Conservation (phyloP, 106 monocot genomes). For the Dioscorea dumetorum region DNA sequence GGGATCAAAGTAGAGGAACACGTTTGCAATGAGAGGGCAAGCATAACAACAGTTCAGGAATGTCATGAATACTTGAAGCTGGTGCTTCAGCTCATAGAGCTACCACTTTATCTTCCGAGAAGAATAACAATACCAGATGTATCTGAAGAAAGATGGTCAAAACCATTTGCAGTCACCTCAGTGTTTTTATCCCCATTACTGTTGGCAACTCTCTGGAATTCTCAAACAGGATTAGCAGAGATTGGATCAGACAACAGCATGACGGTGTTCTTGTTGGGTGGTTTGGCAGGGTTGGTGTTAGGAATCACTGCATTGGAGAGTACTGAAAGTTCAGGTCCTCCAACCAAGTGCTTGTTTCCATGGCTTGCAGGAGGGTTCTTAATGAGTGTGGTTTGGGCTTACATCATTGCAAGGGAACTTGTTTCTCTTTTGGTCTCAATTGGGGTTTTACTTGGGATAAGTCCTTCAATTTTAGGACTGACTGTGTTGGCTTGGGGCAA, state of each 20-base stretch:
- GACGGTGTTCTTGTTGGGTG: slow-evolving; percentile 9
- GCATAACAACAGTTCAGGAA: too few species aligned
- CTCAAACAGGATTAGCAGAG: slow-evolving; percentile 5
- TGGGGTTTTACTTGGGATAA: slow-evolving; percentile 33
- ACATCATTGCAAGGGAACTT: slow-evolving; percentile 40
- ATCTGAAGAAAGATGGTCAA: slow-evolving; percentile 23
- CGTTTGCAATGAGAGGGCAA: neutral
- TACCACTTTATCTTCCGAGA: slow-evolving; percentile 43
- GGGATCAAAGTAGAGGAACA: slow-evolving; percentile 4
- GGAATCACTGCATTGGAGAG: slow-evolving; percentile 20
- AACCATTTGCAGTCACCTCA: slow-evolving; percentile 24
- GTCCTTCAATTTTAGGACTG: slow-evolving; percentile 41
- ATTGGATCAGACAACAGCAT: slow-evolving; percentile 3
- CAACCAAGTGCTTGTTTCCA: slow-evolving; percentile 19
- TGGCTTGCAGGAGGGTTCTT: slow-evolving; percentile 52
- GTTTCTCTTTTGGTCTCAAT: slow-evolving; percentile 37
- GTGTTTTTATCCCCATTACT: slow-evolving; percentile 29
- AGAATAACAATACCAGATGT: slow-evolving; percentile 50
- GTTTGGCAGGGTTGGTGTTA: slow-evolving; percentile 16
- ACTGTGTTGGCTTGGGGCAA: slow-evolving; percentile 62
- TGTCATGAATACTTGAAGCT: neutral
- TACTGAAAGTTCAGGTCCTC: slow-evolving; percentile 19
- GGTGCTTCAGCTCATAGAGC: slow-evolving; percentile 6
- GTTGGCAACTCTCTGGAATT: slow-evolving; percentile 31
- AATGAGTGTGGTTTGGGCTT: slow-evolving; percentile 65